phyloP scores from a whole-genome alignment of 2,329 filamentous ascomycete species.

The Pseudocercospora vitis region DNA sequence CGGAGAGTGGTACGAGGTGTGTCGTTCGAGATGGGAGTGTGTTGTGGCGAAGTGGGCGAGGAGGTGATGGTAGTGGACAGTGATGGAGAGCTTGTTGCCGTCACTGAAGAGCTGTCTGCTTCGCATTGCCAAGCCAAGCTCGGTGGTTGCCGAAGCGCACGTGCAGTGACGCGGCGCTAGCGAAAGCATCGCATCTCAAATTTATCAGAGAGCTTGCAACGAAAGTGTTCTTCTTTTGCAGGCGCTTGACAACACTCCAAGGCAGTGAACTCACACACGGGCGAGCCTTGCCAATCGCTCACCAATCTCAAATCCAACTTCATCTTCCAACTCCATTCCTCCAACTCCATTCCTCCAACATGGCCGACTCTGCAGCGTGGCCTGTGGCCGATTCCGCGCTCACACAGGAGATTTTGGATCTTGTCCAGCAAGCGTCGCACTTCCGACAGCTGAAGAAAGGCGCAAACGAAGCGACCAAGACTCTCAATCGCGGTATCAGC shows the following conservation, averaged over 20 bases:
- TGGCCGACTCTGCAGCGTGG: slow-evolving; percentile 49
- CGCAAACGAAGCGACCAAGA: slow-evolving; percentile 83
- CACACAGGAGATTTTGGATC: slow-evolving; percentile 43
- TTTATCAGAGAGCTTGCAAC: slow-evolving; percentile 1
- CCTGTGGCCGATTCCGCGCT: slow-evolving; percentile 51
- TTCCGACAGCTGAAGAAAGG: slow-evolving; percentile 77
- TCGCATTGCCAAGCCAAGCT: neutral
- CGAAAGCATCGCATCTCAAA: neutral
- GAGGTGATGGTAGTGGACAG: neutral
- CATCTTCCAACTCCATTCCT: slow-evolving; percentile 19
- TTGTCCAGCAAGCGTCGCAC: slow-evolving; percentile 66
- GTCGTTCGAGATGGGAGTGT: slow-evolving; percentile 6
- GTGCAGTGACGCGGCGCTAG: too few species aligned
- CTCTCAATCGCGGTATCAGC: slow-evolving; percentile 83
- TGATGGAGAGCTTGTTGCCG: neutral
- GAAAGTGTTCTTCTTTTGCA: neutral
- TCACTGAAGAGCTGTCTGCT: slow-evolving; percentile 3
- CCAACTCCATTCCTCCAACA: slow-evolving; percentile 25
- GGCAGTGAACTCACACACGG: slow-evolving; percentile 39
- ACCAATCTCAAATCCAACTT: neutral
- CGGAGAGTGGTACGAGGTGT: slow-evolving; percentile 10
- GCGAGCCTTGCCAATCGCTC: slow-evolving; percentile 32
- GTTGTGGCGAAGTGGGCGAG: slow-evolving; percentile 1
- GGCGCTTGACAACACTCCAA: slow-evolving; percentile 24
- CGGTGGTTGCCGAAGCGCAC: neutral